phyloP scores from a whole-genome alignment of 2,329 filamentous ascomycete genomes.

The Hirsutella thompsonii region DNA sequence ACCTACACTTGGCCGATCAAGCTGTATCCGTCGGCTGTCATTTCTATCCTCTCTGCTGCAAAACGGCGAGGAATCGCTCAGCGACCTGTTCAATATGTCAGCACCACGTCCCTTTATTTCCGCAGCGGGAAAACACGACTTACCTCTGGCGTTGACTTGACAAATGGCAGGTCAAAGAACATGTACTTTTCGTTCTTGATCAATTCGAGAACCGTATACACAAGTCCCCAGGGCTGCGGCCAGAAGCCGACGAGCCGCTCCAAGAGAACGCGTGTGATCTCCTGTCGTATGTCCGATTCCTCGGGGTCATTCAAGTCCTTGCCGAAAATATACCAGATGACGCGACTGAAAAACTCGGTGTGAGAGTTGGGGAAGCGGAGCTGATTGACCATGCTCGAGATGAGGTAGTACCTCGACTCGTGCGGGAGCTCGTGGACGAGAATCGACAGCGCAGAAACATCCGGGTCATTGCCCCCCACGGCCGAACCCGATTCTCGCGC shows the following conservation, averaged over 20 bases:
- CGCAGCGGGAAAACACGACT: constrained; percentile 8
- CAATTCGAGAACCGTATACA: constrained; percentile 78
- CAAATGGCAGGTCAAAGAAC: constrained; percentile 87
- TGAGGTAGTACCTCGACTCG: constrained; percentile 72
- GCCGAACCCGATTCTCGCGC: constrained; percentile 45
- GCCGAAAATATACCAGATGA: constrained; percentile 74
- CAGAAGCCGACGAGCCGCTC: constrained; percentile 81
- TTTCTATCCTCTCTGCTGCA: constrained; percentile 12
- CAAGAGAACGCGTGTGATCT: constrained; percentile 77
- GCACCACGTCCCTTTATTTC: neutral
- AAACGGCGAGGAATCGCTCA: constrained; percentile 21
- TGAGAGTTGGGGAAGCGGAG: constrained; percentile 80
- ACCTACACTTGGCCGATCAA: neutral
- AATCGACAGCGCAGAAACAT: constrained; percentile 61
- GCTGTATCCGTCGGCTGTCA: neutral
- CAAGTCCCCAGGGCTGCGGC: constrained; percentile 90
- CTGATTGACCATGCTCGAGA: constrained; percentile 81
- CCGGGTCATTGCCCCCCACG: constrained; percentile 25
- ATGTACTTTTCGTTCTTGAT: constrained; percentile 82
- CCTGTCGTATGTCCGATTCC: constrained; percentile 72
- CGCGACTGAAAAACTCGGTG: constrained; percentile 86
- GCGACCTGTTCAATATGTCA: constrained; percentile 16
- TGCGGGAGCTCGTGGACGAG: constrained; percentile 63
- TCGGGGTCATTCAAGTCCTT: constrained; percentile 61
- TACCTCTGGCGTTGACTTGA: constrained; percentile 83